Evolutionary conservation across 306 rosid genomes (phyloP).

Genomic region (Psophocarpus tetragonolobus): DNA sequence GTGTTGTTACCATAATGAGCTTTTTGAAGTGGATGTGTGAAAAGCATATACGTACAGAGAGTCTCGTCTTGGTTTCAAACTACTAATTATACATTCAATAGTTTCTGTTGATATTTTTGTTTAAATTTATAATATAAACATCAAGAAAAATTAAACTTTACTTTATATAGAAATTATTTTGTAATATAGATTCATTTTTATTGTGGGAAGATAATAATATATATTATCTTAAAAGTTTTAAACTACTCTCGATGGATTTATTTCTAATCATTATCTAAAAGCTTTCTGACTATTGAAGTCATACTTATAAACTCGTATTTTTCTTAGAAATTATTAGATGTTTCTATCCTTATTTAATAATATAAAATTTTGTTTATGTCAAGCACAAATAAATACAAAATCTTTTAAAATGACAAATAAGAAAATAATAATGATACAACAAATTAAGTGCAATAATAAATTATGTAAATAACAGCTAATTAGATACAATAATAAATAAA

Average conservation of each 20-base stretch:
- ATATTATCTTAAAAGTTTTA: too few species aligned
- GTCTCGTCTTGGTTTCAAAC: neutral
- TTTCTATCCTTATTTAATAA: too few species aligned
- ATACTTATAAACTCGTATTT: too few species aligned
- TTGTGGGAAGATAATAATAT: too few species aligned
- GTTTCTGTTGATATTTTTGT: neutral
- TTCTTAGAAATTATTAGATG: too few species aligned
- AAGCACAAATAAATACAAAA: too few species aligned
- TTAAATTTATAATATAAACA: neutral
- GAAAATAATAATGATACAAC: neutral
- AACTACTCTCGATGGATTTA: too few species aligned
- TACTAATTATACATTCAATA: neutral
- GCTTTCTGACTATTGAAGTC: too few species aligned
- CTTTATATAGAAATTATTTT: neutral
- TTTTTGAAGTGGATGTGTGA: neutral
- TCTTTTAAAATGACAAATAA: neutral
- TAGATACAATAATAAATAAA: neutral
- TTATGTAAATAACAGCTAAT: neutral
- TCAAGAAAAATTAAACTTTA: neutral
- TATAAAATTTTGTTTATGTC: too few species aligned
- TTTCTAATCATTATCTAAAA: too few species aligned
- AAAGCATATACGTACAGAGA: neutral
- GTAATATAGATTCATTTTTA: too few species aligned
- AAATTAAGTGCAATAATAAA: neutral
- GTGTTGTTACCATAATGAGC: conserved; percentile 17